Conservation (phyloP, 257 asterid genomes). For the Solanum virginianum region DNA sequence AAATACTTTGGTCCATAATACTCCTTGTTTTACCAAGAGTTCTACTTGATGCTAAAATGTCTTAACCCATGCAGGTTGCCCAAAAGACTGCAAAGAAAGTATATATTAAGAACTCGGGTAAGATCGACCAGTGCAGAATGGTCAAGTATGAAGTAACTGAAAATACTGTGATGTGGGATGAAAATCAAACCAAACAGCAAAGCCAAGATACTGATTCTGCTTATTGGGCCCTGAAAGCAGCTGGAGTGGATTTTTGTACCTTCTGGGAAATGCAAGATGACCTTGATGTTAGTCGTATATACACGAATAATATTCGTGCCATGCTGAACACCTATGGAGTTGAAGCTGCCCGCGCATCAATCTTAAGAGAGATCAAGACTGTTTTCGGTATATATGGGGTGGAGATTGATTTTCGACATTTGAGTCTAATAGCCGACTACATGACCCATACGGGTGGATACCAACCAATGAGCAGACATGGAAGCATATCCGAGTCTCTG, state of each 20-base stretch:
- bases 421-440: slow-evolving; percentile 73
- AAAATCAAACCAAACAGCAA: slow-evolving; percentile 22
- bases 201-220: background rate
- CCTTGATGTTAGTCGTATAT: slow-evolving; percentile 58
- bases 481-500: slow-evolving; percentile 60
- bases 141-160: slow-evolving; percentile 64
- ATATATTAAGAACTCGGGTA: slow-evolving; percentile 48
- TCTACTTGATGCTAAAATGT: background rate
- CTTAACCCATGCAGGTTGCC: slow-evolving; percentile 44
- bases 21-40: background rate
- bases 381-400: slow-evolving; percentile 90
- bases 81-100: slow-evolving; percentile 76
- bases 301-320: slow-evolving; percentile 60
- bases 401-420: slow-evolving; percentile 71
- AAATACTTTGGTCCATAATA: background rate
- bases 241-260: slow-evolving; percentile 61
- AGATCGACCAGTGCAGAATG: slow-evolving; percentile 63
- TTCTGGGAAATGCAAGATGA: slow-evolving; percentile 70
- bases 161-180: slow-evolving; percentile 74
- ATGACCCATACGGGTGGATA: slow-evolving; percentile 92
- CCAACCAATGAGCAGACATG: slow-evolving; percentile 80
- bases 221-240: slow-evolving; percentile 86
- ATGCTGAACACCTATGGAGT: slow-evolving; percentile 72
- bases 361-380: slow-evolving; percentile 67
- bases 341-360: slow-evolving; percentile 81